Evolutionary conservation across 306 rosid species (phyloP).

Genomic region (Spatholobus suberectus): DNA sequence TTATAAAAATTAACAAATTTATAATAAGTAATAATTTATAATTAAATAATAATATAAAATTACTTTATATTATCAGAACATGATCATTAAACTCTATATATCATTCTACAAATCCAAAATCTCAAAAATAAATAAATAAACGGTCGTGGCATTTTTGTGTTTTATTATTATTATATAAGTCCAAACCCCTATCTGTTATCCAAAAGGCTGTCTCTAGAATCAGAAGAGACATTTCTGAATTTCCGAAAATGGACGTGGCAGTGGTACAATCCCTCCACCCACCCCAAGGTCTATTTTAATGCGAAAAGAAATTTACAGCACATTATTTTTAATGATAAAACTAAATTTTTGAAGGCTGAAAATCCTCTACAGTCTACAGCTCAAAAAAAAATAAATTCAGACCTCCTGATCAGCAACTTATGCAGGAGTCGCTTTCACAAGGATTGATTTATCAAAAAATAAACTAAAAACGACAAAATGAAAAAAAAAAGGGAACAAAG

Average conservation of each 20-base stretch:
- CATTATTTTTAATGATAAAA: not conserved
- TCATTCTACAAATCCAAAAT: not conserved
- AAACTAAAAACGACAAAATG: not conserved
- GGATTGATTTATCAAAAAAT: not conserved
- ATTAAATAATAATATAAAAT: too few relatives aligned
- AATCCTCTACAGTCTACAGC: not conserved
- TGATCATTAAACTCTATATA: too few relatives aligned
- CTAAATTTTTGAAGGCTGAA: not conserved
- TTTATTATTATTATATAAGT: not conserved
- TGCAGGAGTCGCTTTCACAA: constrained; percentile 8
- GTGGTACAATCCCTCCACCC: not conserved
- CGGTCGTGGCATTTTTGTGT: not conserved
- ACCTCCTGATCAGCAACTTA: not conserved
- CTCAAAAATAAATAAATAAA: not conserved
- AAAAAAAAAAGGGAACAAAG: not conserved
- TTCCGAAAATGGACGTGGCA: not conserved
- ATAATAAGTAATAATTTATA: too few relatives aligned
- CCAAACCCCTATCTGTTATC: not conserved
- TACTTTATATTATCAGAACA: too few relatives aligned
- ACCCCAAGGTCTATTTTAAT: not conserved
- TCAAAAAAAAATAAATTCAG: not conserved
- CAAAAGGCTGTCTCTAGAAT: constrained; percentile 9
- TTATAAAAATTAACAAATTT: too few relatives aligned
- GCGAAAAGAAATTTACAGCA: not conserved
- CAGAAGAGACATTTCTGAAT: constrained; percentile 12